phyloP scores from a whole-genome alignment of 371 early-diverging fungal genomes.

The Rhizopus arrhizus region DNA sequence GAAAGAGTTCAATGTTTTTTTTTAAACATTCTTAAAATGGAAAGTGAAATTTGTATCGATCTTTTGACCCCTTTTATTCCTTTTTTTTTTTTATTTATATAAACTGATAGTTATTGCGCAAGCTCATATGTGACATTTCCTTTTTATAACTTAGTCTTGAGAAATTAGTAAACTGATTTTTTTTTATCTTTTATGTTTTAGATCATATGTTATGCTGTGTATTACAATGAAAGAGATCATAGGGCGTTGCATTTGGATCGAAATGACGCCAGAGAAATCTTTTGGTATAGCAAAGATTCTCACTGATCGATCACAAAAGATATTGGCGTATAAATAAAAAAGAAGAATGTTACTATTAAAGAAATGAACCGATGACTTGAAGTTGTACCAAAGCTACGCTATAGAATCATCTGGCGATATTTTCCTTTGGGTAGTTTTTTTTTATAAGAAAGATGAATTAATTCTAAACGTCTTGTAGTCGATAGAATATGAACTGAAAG shows the following conservation, averaged over 20 bases:
- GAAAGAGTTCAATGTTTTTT: too few relatives aligned
- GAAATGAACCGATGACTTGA: constrained; percentile 6
- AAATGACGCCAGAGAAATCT: constrained; percentile 6
- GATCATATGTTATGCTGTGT: too few relatives aligned
- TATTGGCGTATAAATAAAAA: too few relatives aligned
- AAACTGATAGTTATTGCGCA: neutral
- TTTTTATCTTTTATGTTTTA: too few relatives aligned
- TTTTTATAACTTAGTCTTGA: neutral
- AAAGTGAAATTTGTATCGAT: too few relatives aligned
- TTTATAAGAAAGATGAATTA: too few relatives aligned
- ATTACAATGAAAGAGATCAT: neutral
- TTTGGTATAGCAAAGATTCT: neutral
- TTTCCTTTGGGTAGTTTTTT: too few relatives aligned
- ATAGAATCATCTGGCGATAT: neutral
- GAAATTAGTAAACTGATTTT: too few relatives aligned
- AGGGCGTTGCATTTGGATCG: constrained; percentile 7
- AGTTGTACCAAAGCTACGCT: neutral
- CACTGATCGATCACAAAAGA: too few relatives aligned
- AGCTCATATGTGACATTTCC: neutral
- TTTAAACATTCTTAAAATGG: too few relatives aligned
- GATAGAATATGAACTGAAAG: too few relatives aligned
- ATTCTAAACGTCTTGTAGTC: too few relatives aligned
- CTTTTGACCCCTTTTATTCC: neutral
- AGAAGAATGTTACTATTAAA: neutral
- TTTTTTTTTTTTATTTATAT: neutral